phyloP scores from a whole-genome alignment of 2,329 filamentous ascomycete genomes.

The Aspergillus sp. region DNA sequence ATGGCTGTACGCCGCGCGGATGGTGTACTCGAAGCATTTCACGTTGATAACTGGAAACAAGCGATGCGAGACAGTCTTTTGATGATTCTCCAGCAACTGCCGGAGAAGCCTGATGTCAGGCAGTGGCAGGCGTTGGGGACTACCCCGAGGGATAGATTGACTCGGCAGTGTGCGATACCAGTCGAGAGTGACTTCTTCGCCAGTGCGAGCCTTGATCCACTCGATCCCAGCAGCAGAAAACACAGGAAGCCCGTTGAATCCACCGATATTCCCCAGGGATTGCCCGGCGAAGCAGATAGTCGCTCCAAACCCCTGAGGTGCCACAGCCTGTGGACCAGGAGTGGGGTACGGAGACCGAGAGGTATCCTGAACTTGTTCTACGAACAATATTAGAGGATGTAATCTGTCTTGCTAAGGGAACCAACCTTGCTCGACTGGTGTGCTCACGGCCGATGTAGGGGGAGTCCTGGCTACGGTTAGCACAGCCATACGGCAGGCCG shows the following conservation, averaged over 20 bases:
- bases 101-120: not conserved
- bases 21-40: conserved; percentile 7
- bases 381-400: too few species aligned
- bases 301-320: not conserved
- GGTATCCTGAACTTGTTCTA: too few species aligned
- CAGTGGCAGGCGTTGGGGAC: not conserved
- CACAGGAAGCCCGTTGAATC: conserved; percentile 12
- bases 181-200: conserved; percentile 4
- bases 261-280: conserved; percentile 10
- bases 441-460: too few species aligned
- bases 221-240: conserved; percentile 7
- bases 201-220: conserved; percentile 12
- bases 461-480: too few species aligned
- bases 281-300: not conserved
- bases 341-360: not conserved
- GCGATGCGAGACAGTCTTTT: not conserved
- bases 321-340: not conserved
- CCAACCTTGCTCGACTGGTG: not conserved
- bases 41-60: conserved; percentile 9
- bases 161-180: not conserved
- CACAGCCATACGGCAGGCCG: not conserved
- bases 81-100: not conserved
- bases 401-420: not conserved
- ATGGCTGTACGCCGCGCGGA: conserved; percentile 9
- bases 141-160: not conserved